Base-by-base conservation (phyloP, 2,329 filamentous ascomycete genomes). In the Dothistroma septosporum region DNA sequence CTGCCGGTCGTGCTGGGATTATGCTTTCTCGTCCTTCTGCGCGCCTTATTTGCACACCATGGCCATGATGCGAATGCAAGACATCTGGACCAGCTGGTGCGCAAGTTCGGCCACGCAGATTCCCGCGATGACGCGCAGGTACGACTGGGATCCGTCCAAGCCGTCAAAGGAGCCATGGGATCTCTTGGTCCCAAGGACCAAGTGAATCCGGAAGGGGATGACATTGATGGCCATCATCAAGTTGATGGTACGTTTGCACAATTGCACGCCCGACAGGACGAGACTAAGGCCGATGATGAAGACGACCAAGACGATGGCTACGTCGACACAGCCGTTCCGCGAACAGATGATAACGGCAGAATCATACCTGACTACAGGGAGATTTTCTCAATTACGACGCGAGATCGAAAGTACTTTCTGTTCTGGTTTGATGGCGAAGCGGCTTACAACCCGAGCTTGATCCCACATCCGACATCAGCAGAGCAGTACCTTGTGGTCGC, bases 361-460 rank as follows among this genome's bases (percentile, higher is more conserved):
- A 19, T 59, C 50, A 11, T 53, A 58, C 48, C 44, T 33, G 50
- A 53, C 28, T 52, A 61, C 22, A 37, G 50, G 11, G 67, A 79
- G 62, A 62, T 84, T 47, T 80, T 75, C 66, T 85, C 83, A 0
- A 46, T 71, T 2, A 80, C 81, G 0, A 82, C 78, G 0, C 53
- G 61, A 0, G 74, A 83, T 64, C 72, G 69, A 35, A 78, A 75
- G 33, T 85, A 78, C 73, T 85, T 84, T 64, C 62, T 65, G 28
- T 78, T 86, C 68, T 70, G 76, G 16, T 83, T 85, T 63, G 76
- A 74, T 11, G 70, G 71, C 35, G 66, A 75, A 6, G 58, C 67
- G 7, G 75, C 76, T 33, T 77, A 81, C 59, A 86, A 85, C 61
- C 83, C 84, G 16, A 86, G 82, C 70, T 79, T 86, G 63, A 77